Conservation (phyloP, 192 early-diverging fungal species). For the Chytriomyces confervae region DNA sequence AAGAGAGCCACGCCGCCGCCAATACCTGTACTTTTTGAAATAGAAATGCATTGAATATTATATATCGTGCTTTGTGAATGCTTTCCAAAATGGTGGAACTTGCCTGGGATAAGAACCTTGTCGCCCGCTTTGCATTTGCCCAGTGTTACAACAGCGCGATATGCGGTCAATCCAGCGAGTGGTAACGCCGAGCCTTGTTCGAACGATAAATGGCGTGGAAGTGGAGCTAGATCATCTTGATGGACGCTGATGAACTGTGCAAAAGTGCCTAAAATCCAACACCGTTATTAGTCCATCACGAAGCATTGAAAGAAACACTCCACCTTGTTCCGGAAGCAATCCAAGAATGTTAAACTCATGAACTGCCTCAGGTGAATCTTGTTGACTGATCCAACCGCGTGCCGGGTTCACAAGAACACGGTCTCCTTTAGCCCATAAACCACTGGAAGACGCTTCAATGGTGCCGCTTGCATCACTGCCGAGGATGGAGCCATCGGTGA, state of each 20-base stretch:
- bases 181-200: slow-evolving; percentile 72
- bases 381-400: slow-evolving; percentile 61
- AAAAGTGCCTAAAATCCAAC: slow-evolving; percentile 55
- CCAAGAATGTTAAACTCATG: slow-evolving; percentile 48
- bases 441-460: slow-evolving; percentile 43
- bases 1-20: slow-evolving; percentile 76
- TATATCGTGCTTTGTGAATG: no score
- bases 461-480: slow-evolving; percentile 66
- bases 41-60: background rate
- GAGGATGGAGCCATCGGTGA: slow-evolving; percentile 57
- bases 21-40: slow-evolving; percentile 48
- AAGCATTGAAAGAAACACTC: background rate
- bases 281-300: background rate
- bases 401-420: slow-evolving; percentile 59
- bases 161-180: slow-evolving; percentile 63
- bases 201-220: slow-evolving; percentile 64
- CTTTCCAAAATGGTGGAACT: no score
- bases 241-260: slow-evolving; percentile 59
- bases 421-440: slow-evolving; percentile 41
- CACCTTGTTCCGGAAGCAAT: slow-evolving; percentile 32
- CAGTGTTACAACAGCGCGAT: slow-evolving; percentile 68
- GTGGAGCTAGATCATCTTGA: slow-evolving; percentile 51
- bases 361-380: slow-evolving; percentile 60
- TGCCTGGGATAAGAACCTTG: slow-evolving; percentile 66
- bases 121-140: slow-evolving; percentile 57